These are phyloP conservation scores for Mortierella sp. DNA, from an alignment of 371 early-diverging fungal species.

Conservation along the genomic window DNA sequence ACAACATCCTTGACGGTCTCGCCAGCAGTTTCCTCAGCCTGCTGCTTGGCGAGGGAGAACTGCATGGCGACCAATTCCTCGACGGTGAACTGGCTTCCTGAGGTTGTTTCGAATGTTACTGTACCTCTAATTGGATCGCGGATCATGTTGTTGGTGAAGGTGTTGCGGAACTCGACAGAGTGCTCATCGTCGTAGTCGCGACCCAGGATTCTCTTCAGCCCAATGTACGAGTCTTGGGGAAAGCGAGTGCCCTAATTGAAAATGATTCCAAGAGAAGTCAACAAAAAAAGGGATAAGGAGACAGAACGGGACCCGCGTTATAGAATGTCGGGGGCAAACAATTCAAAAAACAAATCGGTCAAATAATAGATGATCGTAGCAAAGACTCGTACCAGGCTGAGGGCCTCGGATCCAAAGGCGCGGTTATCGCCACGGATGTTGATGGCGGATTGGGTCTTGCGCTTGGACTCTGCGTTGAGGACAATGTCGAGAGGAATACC, in stretches of 20 bases:
- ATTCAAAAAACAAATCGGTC: not conserved
- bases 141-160: slow-evolving; percentile 81
- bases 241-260: slow-evolving; percentile 83
- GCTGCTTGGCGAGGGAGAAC: slow-evolving; percentile 87
- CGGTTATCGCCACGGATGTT: slow-evolving; percentile 86
- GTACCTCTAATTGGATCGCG: slow-evolving; percentile 74
- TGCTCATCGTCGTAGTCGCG: slow-evolving; percentile 78
- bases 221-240: slow-evolving; percentile 85
- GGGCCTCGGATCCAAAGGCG: slow-evolving; percentile 90
- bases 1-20: slow-evolving; percentile 89
- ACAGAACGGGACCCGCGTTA: not conserved
- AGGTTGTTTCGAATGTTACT: slow-evolving; percentile 71
- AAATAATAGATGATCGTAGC: no score
- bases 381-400: slow-evolving; percentile 73
- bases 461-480: slow-evolving; percentile 94
- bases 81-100: slow-evolving; percentile 66
- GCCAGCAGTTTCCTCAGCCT: slow-evolving; percentile 84
- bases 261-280: not conserved
- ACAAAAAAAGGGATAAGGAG: not conserved
- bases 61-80: slow-evolving; percentile 97
- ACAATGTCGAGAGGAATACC: slow-evolving; percentile 94
- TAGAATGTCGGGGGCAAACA: not conserved
- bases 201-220: slow-evolving; percentile 89
- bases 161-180: slow-evolving; percentile 75
- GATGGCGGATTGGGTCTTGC: slow-evolving; percentile 91